These are phyloP conservation scores for Rusavskia elegans DNA, from an alignment of 495 filamentous ascomycete genomes.

Conservation along the genomic window DNA sequence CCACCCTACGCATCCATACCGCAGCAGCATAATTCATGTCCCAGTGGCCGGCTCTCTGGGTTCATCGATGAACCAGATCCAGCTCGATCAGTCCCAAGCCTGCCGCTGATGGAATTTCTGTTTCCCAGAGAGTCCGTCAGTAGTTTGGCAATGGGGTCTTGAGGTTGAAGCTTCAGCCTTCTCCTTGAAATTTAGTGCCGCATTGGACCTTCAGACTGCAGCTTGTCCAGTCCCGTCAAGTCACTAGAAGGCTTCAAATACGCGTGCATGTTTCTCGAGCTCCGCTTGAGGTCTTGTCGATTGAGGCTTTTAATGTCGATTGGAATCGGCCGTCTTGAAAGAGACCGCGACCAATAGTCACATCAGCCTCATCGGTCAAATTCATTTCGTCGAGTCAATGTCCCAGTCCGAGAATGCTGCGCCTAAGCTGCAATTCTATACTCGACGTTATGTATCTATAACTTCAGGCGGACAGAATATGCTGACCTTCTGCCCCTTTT, in stretches of 20 bases:
- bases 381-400: slow-evolving; percentile 55
- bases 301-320: slow-evolving; percentile 35
- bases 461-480: slow-evolving; percentile 52
- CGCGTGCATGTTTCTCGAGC: slow-evolving; percentile 42
- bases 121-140: slow-evolving; percentile 9
- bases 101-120: slow-evolving; percentile 25
- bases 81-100: slow-evolving; percentile 66
- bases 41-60: slow-evolving; percentile 5
- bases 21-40: slow-evolving; percentile 1
- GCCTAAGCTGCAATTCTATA: slow-evolving; percentile 69
- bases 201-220: slow-evolving; percentile 19
- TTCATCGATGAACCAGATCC: slow-evolving; percentile 22
- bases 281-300: slow-evolving; percentile 66
- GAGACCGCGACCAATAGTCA: slow-evolving; percentile 5
- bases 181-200: slow-evolving; percentile 76
- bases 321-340: slow-evolving; percentile 7
- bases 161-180: slow-evolving; percentile 56
- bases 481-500: slow-evolving; percentile 41
- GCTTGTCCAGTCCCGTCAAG: slow-evolving; percentile 12
- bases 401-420: slow-evolving; percentile 77
- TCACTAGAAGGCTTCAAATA: slow-evolving; percentile 14
- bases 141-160: slow-evolving; percentile 53
- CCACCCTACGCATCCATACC: not conserved
- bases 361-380: slow-evolving; percentile 59
- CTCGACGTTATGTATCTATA: slow-evolving; percentile 55